phyloP scores from a whole-genome alignment of 495 filamentous ascomycete genomes.

The Penicillium ucsense region DNA sequence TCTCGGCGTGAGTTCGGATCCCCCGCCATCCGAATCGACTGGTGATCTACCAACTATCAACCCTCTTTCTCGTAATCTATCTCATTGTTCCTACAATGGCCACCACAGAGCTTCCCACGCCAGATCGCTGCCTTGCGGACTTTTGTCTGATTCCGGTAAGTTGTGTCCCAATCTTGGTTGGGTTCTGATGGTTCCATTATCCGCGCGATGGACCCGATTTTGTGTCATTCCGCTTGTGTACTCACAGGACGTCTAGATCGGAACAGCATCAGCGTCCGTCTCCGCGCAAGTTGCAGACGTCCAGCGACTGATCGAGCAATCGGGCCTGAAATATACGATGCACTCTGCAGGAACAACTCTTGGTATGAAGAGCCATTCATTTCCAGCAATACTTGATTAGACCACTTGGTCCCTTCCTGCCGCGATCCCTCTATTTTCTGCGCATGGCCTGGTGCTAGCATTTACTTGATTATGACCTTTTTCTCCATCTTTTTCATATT shows the following conservation, averaged over 20 bases:
- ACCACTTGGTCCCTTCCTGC: too few relatives aligned
- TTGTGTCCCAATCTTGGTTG: not conserved
- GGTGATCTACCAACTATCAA: not conserved
- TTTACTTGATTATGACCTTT: too few relatives aligned
- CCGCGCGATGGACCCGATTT: too few relatives aligned
- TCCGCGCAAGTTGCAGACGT: conserved; percentile 81
- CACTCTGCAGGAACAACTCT: conserved; percentile 89
- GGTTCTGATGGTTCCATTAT: too few relatives aligned
- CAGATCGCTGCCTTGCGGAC: conserved; percentile 60
- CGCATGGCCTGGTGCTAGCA: too few relatives aligned
- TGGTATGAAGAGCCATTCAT: conserved; percentile 43
- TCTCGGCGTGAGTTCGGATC: not conserved
- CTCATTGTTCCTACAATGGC: conserved; percentile 4
- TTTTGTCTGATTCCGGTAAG: conserved; percentile 75
- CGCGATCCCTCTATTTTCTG: too few relatives aligned
- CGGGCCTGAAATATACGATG: conserved; percentile 75
- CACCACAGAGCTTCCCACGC: conserved; percentile 44
- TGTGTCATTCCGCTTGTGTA: conserved; percentile 15
- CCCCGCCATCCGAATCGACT: not conserved
- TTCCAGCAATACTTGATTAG: too few relatives aligned
- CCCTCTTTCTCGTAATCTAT: conserved; percentile 1
- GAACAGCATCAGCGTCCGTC: conserved; percentile 73
- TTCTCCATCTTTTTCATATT: too few relatives aligned
- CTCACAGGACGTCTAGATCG: conserved; percentile 45
- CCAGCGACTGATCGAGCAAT: conserved; percentile 72